phyloP scores from a whole-genome alignment of 345 rosid species.

The Eucalyptus rudis region DNA sequence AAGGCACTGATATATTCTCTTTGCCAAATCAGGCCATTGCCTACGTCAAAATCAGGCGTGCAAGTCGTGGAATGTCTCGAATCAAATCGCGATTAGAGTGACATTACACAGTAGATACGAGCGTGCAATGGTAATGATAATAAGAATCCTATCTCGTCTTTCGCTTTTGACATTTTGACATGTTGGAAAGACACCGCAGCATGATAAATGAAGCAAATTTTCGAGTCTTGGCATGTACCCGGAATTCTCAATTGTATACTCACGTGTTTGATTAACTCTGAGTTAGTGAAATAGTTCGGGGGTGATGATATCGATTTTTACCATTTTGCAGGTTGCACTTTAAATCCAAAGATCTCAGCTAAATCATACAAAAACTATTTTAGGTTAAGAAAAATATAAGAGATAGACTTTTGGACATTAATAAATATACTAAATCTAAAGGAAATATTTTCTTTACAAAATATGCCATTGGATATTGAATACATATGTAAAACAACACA shows the following conservation, averaged over 20 bases:
- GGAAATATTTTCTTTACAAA: background rate
- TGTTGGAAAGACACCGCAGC: background rate
- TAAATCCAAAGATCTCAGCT: background rate
- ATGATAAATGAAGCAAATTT: background rate
- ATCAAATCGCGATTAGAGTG: background rate
- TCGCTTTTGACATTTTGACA: background rate
- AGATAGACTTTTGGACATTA: background rate
- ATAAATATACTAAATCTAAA: background rate
- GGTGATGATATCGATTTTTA: background rate
- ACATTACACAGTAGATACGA: background rate
- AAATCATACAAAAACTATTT: background rate
- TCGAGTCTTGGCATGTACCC: background rate
- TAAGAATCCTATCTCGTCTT: background rate
- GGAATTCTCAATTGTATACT: background rate
- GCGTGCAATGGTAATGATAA: background rate
- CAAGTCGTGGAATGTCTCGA: background rate
- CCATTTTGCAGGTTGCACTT: background rate
- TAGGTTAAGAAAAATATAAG: background rate
- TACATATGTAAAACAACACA: accelerated
- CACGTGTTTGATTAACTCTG: background rate
- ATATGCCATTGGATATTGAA: background rate
- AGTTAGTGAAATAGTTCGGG: background rate
- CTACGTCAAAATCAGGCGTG: background rate
- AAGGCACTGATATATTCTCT: background rate
- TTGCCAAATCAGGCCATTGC: background rate